Evolutionary conservation across 106 monocot genomes (phyloP).

Genomic region (Narthecium ossifragum): DNA sequence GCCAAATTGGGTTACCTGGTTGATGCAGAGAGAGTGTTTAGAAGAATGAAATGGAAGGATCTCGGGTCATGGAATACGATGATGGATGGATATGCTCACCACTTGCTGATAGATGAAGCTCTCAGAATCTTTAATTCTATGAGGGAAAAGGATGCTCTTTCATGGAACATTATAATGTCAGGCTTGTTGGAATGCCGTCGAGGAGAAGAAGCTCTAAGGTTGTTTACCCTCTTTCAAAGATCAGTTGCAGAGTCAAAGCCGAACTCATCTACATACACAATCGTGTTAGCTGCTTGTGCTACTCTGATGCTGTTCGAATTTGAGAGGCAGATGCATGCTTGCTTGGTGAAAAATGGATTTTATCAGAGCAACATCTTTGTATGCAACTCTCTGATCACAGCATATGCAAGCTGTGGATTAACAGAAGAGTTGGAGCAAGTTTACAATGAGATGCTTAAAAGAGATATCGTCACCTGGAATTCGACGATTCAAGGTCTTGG

Average conservation of each 20-base stretch:
- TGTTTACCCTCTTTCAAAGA: constrained; percentile 20
- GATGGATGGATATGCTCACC: constrained; percentile 35
- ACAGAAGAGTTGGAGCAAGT: constrained; percentile 12
- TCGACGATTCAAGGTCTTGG: constrained; percentile 42
- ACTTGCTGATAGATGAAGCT: constrained; percentile 31
- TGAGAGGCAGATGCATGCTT: constrained; percentile 29
- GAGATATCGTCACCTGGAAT: constrained; percentile 44
- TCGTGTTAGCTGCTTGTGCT: constrained; percentile 23
- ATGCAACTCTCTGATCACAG: constrained; percentile 40
- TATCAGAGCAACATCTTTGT: constrained; percentile 23
- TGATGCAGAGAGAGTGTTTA: constrained; percentile 32
- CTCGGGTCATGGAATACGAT: constrained; percentile 36
- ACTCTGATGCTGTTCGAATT: constrained; percentile 13
- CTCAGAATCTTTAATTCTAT: constrained; percentile 21
- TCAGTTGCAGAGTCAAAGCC: constrained; percentile 8
- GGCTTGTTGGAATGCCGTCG: constrained; percentile 17
- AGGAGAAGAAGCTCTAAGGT: constrained; percentile 29
- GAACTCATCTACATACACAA: constrained; percentile 28
- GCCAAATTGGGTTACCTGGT: constrained; percentile 33
- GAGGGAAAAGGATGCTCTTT: constrained; percentile 25
- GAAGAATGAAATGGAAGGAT: constrained; percentile 32
- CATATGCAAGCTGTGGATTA: constrained; percentile 35
- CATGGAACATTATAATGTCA: constrained; percentile 47
- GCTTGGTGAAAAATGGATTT: constrained; percentile 22
- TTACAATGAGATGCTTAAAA: constrained; percentile 28